Percentiles rank a stretch among this genome's conserved stretches.
These are phyloP conservation scores for Salix purpurea DNA, from an alignment of 345 rosid genomes.

Conservation along the genomic window DNA sequence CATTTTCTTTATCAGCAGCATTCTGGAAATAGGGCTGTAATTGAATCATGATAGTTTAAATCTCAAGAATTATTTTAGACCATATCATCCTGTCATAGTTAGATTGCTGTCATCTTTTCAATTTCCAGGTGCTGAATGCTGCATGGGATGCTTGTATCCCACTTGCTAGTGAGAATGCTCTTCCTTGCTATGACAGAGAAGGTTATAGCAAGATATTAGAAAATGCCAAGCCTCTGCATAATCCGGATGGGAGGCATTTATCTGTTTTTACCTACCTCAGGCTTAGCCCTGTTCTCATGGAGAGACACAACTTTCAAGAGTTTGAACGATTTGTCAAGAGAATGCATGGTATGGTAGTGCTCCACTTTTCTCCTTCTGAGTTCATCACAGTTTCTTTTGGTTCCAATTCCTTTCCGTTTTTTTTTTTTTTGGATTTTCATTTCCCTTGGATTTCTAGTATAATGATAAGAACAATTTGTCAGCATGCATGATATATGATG, in stretches of 20 bases:
- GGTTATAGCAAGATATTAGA: constrained; percentile 71
- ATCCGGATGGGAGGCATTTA: constrained; percentile 79
- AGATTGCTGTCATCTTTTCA: neutral
- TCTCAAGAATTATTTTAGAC: neutral
- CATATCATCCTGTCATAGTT: neutral
- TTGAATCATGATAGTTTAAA: neutral
- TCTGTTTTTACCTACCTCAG: constrained; percentile 71
- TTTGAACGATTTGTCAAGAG: constrained; percentile 75
- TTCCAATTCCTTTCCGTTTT: neutral
- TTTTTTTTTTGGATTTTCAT: too few relatives aligned
- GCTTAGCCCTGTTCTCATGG: constrained; percentile 64
- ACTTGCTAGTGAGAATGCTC: constrained; percentile 66
- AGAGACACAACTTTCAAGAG: constrained; percentile 62
- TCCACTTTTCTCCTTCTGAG: too few relatives aligned
- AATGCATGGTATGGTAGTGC: constrained; percentile 61
- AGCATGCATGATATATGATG: neutral
- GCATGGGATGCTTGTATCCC: constrained; percentile 75
- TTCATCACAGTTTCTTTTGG: neutral
- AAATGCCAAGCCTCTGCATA: constrained; percentile 56
- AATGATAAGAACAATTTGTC: neutral
- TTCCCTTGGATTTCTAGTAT: neutral
- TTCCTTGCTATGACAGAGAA: constrained; percentile 66
- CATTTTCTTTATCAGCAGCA: neutral
- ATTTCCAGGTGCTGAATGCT: constrained; percentile 69
- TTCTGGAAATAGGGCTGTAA: neutral